phyloP scores from a whole-genome alignment of 352 stramenopile genomes.

The Pythium apleroticum region DNA sequence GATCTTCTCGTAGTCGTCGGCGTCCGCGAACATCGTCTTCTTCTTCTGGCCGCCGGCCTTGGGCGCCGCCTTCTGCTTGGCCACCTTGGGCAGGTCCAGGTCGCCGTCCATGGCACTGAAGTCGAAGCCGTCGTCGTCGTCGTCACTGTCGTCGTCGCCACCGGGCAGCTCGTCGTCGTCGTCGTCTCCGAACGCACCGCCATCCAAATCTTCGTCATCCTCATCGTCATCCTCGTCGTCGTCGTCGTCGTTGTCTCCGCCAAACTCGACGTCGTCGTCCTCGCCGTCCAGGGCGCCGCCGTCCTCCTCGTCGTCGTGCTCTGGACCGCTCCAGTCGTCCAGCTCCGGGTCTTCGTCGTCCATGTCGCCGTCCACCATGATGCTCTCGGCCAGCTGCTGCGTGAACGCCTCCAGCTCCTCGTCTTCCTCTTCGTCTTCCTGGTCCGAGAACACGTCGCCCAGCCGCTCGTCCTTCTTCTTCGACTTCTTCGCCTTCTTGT shows the following conservation, averaged over 20 bases:
- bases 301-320: conserved; percentile 35
- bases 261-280: conserved; percentile 36
- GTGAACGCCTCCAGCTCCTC: conserved; percentile 88
- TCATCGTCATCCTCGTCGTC: conserved; percentile 35
- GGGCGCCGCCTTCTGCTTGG: conserved; percentile 55
- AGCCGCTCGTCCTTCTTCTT: conserved; percentile 32
- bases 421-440: conserved; percentile 62
- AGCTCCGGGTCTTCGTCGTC: conserved; percentile 81
- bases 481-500: conserved; percentile 21
- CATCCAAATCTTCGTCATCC: conserved; percentile 35
- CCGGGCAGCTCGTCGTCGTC: conserved; percentile 23
- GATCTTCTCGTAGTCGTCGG: conserved; percentile 77
- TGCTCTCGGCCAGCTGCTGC: conserved; percentile 83
- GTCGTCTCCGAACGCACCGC: conserved; percentile 15
- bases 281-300: conserved; percentile 37
- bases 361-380: conserved; percentile 84
- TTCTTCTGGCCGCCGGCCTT: conserved; percentile 39
- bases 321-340: conserved; percentile 57
- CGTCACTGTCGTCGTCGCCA: conserved; percentile 15
- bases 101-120: conserved; percentile 47
- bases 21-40: conserved; percentile 71
- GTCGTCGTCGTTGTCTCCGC: conserved; percentile 32
- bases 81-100: conserved; percentile 38
- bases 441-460: conserved; percentile 58
- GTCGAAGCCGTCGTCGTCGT: conserved; percentile 34